phyloP scores from a whole-genome alignment of 805 yeast genomes.

The Candida quercuum region DNA sequence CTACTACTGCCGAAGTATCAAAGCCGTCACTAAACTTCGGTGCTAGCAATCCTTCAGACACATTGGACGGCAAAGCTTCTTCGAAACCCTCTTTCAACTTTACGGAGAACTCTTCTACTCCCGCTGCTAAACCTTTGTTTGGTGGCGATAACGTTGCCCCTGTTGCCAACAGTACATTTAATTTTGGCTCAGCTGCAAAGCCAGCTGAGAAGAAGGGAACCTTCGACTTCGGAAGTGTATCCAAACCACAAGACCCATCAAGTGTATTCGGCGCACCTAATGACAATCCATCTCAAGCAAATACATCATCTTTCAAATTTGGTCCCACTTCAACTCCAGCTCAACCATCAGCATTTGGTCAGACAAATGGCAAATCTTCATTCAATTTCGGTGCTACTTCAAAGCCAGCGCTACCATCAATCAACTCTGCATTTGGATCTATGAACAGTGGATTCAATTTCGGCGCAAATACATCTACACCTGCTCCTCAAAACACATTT shows the following conservation, averaged over 20 bases:
- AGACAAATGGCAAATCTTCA: slow-evolving; percentile 5
- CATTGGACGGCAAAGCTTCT: too few species aligned
- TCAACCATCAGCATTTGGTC: slow-evolving; percentile 13
- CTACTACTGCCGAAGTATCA: background rate
- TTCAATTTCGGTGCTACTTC: slow-evolving; percentile 13
- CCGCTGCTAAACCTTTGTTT: background rate
- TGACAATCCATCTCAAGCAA: slow-evolving; percentile 1
- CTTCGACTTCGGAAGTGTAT: slow-evolving; percentile 1
- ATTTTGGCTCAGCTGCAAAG: background rate
- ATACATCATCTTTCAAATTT: slow-evolving; percentile 13
- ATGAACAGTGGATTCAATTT: slow-evolving; percentile 2
- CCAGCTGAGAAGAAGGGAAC: background rate
- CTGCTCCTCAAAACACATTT: slow-evolving; percentile 5
- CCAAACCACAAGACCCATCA: slow-evolving; percentile 7
- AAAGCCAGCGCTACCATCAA: slow-evolving; percentile 10
- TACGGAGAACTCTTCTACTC: too few species aligned
- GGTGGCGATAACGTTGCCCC: background rate
- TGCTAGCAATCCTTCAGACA: too few species aligned
- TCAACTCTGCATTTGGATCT: slow-evolving; percentile 2
- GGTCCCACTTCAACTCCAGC: slow-evolving; percentile 17
- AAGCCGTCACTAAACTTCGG: too few species aligned
- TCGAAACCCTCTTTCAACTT: too few species aligned
- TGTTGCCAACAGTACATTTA: background rate
- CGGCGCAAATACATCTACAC: slow-evolving; percentile 3
- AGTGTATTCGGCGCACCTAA: slow-evolving; percentile 9